Base-by-base conservation (phyloP, 495 filamentous ascomycete genomes). In the Hyaloscypha hepaticicola region DNA sequence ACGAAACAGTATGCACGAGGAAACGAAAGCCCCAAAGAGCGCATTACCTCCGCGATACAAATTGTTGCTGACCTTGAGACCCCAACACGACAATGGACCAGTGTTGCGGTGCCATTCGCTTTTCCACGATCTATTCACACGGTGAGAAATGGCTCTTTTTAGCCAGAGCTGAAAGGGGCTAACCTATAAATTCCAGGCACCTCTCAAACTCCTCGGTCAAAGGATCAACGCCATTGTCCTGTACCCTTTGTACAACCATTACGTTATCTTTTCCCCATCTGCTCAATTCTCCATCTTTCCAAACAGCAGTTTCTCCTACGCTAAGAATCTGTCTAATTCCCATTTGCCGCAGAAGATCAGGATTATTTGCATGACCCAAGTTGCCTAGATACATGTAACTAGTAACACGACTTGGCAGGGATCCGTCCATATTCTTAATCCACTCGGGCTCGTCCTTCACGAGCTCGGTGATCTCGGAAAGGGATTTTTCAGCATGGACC, bases 21-120 rank as follows among this genome's bases (percentile, higher is more conserved):
- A 72, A 97, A 96, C 3, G 92, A 95, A 55, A 97, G 78, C 28
- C 85, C 79, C 29, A 89, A 72, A 7, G 87, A 79, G 14, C 88
- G 84, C 95, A 99, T 99, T 24, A 98, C 94, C 76, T 97, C 93
- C 33, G 95, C 95, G 71, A 99, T 98, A 77, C 95, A 98, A 72
- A 99, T 97, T 8, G 95, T 99, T 24, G 95, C 95, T 55, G 90
- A 94, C 64, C 95, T 83, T 22, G 93, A 97, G 64, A 99, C 95
- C 55, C 95, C 95, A 50, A 99, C 95, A 14, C 96, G 88, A 74
- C 95, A 99, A 75, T 99, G 95, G 27, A 99, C 95, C 52, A 99
- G 80, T 1, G 95, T 97, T n/a, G 94, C 92, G 5, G 83, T 88
- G 24, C 86, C 85, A 49, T 90, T 88, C 48, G 72, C 72, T 69